A percentile compares a stretch with the other conserved stretches of the same genome.
phyloP scores from a whole-genome alignment of 176 grass and related monocot species.

The Paspalum notatum region DNA sequence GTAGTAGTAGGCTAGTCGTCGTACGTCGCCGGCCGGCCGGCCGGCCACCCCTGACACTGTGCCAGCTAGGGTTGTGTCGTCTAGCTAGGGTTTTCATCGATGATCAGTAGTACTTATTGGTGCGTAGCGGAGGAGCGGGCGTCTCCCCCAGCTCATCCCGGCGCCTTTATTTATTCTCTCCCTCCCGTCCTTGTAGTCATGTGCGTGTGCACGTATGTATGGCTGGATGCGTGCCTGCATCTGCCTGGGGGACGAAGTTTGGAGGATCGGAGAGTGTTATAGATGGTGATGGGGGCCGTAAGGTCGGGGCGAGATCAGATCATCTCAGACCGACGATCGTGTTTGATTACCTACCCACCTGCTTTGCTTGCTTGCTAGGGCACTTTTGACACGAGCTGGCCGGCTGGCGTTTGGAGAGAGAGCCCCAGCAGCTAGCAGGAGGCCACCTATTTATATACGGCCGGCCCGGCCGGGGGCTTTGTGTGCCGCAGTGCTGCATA shows the following conservation, averaged over 20 bases:
- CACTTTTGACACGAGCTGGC: constrained; percentile 3
- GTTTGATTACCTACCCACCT: too few species aligned
- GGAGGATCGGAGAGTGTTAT: too few species aligned
- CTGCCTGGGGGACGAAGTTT: too few species aligned
- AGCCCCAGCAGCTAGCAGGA: too few species aligned
- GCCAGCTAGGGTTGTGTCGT: constrained; percentile 35
- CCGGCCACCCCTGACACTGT: constrained; percentile 58
- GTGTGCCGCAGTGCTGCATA: not conserved
- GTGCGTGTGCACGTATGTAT: constrained; percentile 40
- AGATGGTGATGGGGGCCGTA: too few species aligned
- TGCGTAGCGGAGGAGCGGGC: constrained; percentile 41
- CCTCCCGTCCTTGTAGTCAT: constrained; percentile 39
- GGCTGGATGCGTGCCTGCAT: constrained; percentile 34
- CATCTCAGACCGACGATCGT: too few species aligned
- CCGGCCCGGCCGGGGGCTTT: not conserved
- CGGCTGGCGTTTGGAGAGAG: not conserved
- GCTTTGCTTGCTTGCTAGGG: too few species aligned
- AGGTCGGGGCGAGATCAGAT: not conserved
- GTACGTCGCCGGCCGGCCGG: too few species aligned
- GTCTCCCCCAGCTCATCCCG: not conserved
- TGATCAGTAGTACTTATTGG: too few species aligned
- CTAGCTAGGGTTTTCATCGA: constrained; percentile 63
- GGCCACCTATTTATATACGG: constrained; percentile 31
- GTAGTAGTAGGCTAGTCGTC: not conserved
- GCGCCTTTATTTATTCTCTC: too few species aligned